These are phyloP conservation scores for Hypocrella siamensis DNA, from an alignment of 2,329 filamentous ascomycete genomes.

Conservation along the genomic window DNA sequence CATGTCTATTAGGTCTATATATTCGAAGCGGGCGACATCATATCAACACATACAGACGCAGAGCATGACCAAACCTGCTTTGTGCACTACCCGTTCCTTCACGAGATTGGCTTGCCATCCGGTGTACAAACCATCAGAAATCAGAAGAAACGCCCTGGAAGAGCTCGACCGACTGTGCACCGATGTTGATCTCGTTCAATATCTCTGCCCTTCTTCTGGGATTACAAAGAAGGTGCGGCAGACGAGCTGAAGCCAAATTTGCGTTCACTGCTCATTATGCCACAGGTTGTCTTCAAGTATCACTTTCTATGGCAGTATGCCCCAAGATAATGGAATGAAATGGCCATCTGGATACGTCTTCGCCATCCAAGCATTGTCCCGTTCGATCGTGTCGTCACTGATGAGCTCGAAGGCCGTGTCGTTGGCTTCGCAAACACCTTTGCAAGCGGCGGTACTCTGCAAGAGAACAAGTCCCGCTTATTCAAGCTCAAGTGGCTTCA, in stretches of 20 bases:
- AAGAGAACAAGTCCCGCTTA: slow-evolving; percentile 11
- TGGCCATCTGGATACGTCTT: too few relatives aligned
- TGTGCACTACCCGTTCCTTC: slow-evolving; percentile 6
- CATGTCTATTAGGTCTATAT: too few relatives aligned
- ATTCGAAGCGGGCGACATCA: too few relatives aligned
- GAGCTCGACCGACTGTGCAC: slow-evolving; percentile 13
- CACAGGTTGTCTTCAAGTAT: too few relatives aligned
- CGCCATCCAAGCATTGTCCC: slow-evolving; percentile 22
- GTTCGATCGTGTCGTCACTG: slow-evolving; percentile 18
- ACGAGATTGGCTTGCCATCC: too few relatives aligned
- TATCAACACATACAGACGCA: slow-evolving; percentile 5
- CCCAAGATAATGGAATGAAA: too few relatives aligned
- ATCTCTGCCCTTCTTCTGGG: slow-evolving; percentile 1
- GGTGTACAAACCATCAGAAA: too few relatives aligned
- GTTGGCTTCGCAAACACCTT: slow-evolving; percentile 9
- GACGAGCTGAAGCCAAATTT: too few relatives aligned
- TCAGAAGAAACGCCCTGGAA: slow-evolving; percentile 8
- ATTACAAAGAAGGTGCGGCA: too few relatives aligned
- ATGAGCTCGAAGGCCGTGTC: slow-evolving; percentile 14
- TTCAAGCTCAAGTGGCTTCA: slow-evolving; percentile 20
- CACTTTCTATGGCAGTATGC: too few relatives aligned
- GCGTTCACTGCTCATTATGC: too few relatives aligned
- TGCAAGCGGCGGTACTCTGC: slow-evolving; percentile 18
- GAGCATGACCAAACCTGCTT: slow-evolving; percentile 11
- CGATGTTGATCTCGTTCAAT: slow-evolving; percentile 12